These are phyloP conservation scores for Boehmeria nivea DNA, from an alignment of 306 rosid genomes.

Conservation along the genomic window DNA sequence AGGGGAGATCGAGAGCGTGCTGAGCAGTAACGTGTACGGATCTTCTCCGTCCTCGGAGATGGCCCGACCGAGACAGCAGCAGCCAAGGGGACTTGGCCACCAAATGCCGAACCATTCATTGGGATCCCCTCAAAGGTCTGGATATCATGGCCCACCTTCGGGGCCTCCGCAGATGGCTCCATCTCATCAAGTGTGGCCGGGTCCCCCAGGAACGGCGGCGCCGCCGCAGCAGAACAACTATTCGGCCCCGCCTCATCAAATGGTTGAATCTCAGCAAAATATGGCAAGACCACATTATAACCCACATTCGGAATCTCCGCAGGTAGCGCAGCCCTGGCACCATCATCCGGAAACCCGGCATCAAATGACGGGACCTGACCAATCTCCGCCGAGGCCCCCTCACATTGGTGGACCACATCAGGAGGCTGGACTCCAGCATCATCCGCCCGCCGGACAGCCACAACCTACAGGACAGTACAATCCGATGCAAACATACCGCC, in stretches of 20 bases:
- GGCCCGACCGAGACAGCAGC: constrained; percentile 20
- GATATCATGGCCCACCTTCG: constrained; percentile 7
- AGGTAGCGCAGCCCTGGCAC: constrained; percentile 20
- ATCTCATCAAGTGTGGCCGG: constrained; percentile 6
- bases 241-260: constrained; percentile 8
- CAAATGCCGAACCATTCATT: constrained; percentile 29
- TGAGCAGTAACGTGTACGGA: constrained; percentile 43
- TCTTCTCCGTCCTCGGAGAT: constrained; percentile 32
- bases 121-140: constrained; percentile 30
- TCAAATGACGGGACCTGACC: constrained; percentile 9
- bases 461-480: constrained; percentile 4
- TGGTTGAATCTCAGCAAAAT: constrained; percentile 10
- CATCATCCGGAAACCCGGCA: constrained; percentile 17
- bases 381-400: not conserved
- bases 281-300: not conserved
- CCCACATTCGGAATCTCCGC: constrained; percentile 33
- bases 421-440: constrained; percentile 4
- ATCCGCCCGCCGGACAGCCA: constrained; percentile 13
- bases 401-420: constrained; percentile 1
- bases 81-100: constrained; percentile 23
- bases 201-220: too few species aligned
- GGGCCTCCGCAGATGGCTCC: constrained; percentile 13
- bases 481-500: not conserved
- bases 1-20: constrained; percentile 65
- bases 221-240: too few species aligned